Conservation (phyloP, 2,329 filamentous ascomycete species). For the Aurifilum marmelostoma region DNA sequence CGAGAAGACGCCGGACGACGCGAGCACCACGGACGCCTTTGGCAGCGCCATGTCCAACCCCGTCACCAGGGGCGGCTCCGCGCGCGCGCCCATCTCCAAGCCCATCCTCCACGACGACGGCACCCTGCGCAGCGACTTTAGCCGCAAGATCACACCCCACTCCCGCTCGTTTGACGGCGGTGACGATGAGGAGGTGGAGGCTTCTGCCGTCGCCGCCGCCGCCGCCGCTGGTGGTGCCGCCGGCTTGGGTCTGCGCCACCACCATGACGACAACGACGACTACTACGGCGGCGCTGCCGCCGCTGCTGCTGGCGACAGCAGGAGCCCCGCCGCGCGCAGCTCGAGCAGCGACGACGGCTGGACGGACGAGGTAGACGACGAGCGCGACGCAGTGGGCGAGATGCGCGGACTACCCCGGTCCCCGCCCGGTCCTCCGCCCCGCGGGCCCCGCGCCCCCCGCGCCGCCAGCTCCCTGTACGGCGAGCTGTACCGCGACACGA, state of each 20-base stretch:
- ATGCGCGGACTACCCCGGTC: conserved; percentile 21
- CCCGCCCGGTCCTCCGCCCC: conserved; percentile 29
- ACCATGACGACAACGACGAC: no score
- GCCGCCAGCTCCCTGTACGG: conserved; percentile 29
- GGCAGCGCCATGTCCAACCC: conserved; percentile 61
- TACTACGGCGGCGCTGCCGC: neutral
- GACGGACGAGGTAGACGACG: conserved; percentile 23
- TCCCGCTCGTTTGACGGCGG: conserved; percentile 23
- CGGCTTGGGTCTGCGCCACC: conserved; percentile 16
- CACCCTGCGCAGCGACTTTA: conserved; percentile 57
- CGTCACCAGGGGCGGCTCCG: conserved; percentile 38
- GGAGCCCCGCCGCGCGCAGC: conserved; percentile 9
- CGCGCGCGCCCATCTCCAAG: conserved; percentile 53
- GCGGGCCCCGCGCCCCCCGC: conserved; percentile 27
- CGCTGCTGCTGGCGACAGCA: conserved; percentile 2
- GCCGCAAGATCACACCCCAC: conserved; percentile 42
- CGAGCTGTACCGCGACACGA: conserved; percentile 21
- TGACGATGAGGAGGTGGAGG: conserved; percentile 14
- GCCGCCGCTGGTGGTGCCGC: conserved; percentile 12
- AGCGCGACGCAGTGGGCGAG: conserved; percentile 31
- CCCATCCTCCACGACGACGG: conserved; percentile 49
- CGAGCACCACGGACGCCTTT: conserved; percentile 40
- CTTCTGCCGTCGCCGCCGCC: conserved; percentile 14
- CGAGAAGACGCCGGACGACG: conserved; percentile 27
- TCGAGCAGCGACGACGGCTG: neutral